These are phyloP conservation scores for Phytopythium kandeliae DNA, from an alignment of 352 stramenopile genomes.

Conservation along the genomic window DNA sequence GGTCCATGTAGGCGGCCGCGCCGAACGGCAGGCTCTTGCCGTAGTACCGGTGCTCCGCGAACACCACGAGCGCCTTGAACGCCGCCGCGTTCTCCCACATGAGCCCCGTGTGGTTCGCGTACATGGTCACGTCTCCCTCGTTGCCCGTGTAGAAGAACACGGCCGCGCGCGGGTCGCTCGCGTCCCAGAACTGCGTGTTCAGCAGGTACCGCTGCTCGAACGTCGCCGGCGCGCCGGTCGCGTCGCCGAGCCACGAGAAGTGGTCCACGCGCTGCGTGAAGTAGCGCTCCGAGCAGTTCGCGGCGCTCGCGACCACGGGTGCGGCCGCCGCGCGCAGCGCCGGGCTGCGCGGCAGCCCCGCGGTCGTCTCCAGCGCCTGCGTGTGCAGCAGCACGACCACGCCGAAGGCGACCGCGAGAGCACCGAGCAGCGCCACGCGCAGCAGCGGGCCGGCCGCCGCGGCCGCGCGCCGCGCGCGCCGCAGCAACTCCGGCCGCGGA, in stretches of 20 bases:
- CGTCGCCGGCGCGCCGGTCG: conserved; percentile 31
- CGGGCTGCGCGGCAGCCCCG: conserved; percentile 26
- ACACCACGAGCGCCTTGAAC: conserved; percentile 91
- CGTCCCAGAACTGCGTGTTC: conserved; percentile 82
- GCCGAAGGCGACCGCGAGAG: conserved; percentile 40
- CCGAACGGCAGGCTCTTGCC: conserved; percentile 85
- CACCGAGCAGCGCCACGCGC: conserved; percentile 45
- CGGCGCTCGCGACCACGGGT: conserved; percentile 31
- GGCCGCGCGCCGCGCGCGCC: conserved; percentile 21
- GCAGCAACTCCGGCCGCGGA: conserved; percentile 11
- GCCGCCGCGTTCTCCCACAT: conserved; percentile 92
- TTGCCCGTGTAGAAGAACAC: conserved; percentile 96
- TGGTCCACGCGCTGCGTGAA: conserved; percentile 89
- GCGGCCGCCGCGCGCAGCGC: conserved; percentile 17
- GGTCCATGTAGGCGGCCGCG: conserved; percentile 44
- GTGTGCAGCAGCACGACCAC: conserved; percentile 72
- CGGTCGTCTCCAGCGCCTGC: conserved; percentile 41
- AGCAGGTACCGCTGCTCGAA: conserved; percentile 89
- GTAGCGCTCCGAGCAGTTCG: conserved; percentile 82
- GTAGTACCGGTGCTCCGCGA: conserved; percentile 96
- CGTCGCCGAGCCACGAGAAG: conserved; percentile 62
- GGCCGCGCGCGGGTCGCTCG: conserved; percentile 50
- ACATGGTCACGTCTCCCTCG: conserved; percentile 92
- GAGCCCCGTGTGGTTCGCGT: conserved; percentile 92
- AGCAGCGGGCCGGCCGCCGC: conserved; percentile 23